phyloP scores from a whole-genome alignment of 805 yeast genomes.

The Saturnispora saitoi region DNA sequence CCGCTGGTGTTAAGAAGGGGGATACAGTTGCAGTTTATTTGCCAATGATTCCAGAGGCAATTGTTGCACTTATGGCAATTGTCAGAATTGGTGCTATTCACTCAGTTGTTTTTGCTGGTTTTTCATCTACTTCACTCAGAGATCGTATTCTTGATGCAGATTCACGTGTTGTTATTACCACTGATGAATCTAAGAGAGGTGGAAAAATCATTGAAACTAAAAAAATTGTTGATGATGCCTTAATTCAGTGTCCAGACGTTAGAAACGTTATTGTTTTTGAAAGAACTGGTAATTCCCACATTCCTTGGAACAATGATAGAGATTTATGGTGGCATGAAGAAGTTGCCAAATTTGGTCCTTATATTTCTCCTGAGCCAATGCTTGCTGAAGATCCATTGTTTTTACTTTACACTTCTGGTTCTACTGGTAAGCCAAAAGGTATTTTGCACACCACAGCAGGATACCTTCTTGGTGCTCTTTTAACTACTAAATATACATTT shows the following conservation, averaged over 20 bases:
- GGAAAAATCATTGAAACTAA: constrained; percentile 75
- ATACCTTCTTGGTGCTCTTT: constrained; percentile 60
- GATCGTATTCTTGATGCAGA: constrained; percentile 68
- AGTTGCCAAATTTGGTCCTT: constrained; percentile 53
- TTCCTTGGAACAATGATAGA: constrained; percentile 45
- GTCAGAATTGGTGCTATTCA: constrained; percentile 77
- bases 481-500: constrained; percentile 68
- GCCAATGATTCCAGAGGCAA: constrained; percentile 81
- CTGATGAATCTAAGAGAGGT: constrained; percentile 79
- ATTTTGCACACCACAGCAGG: constrained; percentile 79
- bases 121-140: constrained; percentile 60
- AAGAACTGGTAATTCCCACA: constrained; percentile 56
- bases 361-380: constrained; percentile 67
- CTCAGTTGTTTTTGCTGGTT: constrained; percentile 82
- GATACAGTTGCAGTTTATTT: constrained; percentile 80
- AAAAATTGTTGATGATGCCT: constrained; percentile 76
- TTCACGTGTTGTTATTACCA: constrained; percentile 65
- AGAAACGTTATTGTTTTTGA: constrained; percentile 61
- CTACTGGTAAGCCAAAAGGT: constrained; percentile 87
- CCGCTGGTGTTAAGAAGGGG: constrained; percentile 67
- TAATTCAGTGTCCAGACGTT: constrained; percentile 56
- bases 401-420: constrained; percentile 76
- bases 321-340: constrained; percentile 78
- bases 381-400: constrained; percentile 76
- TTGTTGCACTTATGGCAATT: constrained; percentile 68